Base-by-base conservation (phyloP, 73 alveolate species). In the Paramecium biaurelia region DNA sequence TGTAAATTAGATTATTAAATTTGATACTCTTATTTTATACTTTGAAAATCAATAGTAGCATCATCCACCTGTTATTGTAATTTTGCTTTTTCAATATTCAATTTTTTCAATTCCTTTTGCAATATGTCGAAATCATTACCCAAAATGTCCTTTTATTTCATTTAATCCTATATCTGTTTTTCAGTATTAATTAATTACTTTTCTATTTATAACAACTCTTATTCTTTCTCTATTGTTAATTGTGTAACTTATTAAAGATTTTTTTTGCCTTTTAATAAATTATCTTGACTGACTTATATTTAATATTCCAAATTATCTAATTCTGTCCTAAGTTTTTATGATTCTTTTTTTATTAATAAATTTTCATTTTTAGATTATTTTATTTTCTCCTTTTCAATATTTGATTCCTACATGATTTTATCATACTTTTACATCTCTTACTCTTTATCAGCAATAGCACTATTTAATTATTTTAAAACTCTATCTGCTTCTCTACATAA, bases 401-500 rank as follows among this genome's bases (percentile, higher is more conserved):
- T 79, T 18, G 45, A 8, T 45, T 79, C 90, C 23, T 47, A 26
- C 21, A 79, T 41, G 21, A 79, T 45, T 47, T 34, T 79, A 20
- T 79, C 90, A 45, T 79, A 79, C 23, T 43, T 79, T 24, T 41
- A 45, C 28, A 79, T 24, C 11, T 79, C 90, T 43, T 41, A 21
- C 74, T 79, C 90, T 45, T 79, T 79, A 42, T 79, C 90, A 38
- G 47, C n/a, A 1, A 79, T 45, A 11, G 74, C 90, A 21, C 7
- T 12, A 79, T 79, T 79, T 21, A 79, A 47, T 79, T 79, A 79
- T 79, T 47, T 79, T 79, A 79, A 45, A 1, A 79, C 72, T 26
- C 56, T 38, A 23, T 79, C 90, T 10, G 90, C 90, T 20, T 79
- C 90, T 26, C 37, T 45, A 43, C 90, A 79, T 79, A 79, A 79